phyloP scores from a whole-genome alignment of 805 yeast genomes.

The Wickerhamiella alocasiicola region DNA sequence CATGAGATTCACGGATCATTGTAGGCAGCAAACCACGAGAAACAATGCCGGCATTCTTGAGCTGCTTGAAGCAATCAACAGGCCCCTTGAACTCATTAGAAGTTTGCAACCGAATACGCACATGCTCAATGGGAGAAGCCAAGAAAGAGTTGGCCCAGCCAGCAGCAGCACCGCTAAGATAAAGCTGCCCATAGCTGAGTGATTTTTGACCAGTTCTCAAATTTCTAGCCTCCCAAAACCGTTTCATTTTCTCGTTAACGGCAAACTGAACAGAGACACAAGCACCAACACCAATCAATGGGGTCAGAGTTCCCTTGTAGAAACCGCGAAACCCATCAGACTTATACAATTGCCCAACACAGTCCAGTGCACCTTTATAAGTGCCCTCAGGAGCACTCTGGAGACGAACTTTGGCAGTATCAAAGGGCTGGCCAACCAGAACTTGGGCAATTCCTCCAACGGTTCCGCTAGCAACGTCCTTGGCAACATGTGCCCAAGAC shows the following conservation, averaged over 20 bases:
- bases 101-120: slow-evolving; percentile 87
- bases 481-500: slow-evolving; percentile 36
- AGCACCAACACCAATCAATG: slow-evolving; percentile 89
- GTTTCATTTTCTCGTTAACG: slow-evolving; percentile 86
- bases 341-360: slow-evolving; percentile 51
- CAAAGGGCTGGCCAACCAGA: slow-evolving; percentile 91
- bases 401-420: slow-evolving; percentile 82
- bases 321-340: slow-evolving; percentile 81
- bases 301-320: slow-evolving; percentile 89
- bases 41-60: slow-evolving; percentile 46
- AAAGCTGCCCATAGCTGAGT: slow-evolving; percentile 46
- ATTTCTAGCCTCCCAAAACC: slow-evolving; percentile 43
- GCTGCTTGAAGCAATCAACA: slow-evolving; percentile 41
- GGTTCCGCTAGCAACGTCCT: slow-evolving; percentile 84
- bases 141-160: slow-evolving; percentile 82
- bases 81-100: slow-evolving; percentile 68
- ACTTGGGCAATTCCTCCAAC: slow-evolving; percentile 95
- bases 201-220: slow-evolving; percentile 25
- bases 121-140: slow-evolving; percentile 90
- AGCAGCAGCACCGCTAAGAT: slow-evolving; percentile 77
- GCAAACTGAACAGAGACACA: slow-evolving; percentile 95
- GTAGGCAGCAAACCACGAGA: slow-evolving; percentile 80
- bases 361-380: slow-evolving; percentile 64
- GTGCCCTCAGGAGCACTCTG: slow-evolving; percentile 77
- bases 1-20: slow-evolving; percentile 69